Percentiles rank a stretch among this genome's conserved stretches.
phyloP scores from a whole-genome alignment of 345 rosid genomes.

The Syzygium jambos region DNA sequence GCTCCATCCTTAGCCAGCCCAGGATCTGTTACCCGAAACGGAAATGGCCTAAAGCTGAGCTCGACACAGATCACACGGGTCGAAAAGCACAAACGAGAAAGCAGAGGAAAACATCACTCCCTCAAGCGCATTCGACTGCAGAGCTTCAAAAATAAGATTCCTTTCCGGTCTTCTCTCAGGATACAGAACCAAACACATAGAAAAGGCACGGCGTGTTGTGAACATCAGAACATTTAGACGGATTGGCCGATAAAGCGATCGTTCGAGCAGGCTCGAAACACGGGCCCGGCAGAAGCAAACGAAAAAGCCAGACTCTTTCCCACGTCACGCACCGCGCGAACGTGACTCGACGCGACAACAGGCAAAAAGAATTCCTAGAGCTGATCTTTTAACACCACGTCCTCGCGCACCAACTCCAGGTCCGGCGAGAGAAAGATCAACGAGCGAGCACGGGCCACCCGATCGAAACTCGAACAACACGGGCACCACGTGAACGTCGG shows the following conservation, averaged over 20 bases:
- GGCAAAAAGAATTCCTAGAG: not conserved
- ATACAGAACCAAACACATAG: not conserved
- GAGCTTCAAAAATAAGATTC: not conserved
- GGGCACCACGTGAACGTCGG: not conserved
- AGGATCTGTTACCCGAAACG: not conserved
- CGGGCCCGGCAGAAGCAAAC: not conserved
- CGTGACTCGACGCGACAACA: not conserved
- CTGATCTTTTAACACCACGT: not conserved
- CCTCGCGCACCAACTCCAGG: not conserved
- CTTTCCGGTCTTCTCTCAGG: not conserved
- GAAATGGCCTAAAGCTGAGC: not conserved
- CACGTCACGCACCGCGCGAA: not conserved
- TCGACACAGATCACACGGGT: not conserved
- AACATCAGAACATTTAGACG: not conserved
- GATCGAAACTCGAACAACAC: not conserved
- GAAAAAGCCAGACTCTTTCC: not conserved
- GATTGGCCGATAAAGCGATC: not conserved
- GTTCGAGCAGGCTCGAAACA: not conserved
- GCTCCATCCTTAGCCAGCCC: not conserved
- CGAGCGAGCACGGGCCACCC: not conserved
- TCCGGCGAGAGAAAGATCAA: not conserved
- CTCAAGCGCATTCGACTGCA: not conserved
- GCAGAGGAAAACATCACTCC: not conserved
- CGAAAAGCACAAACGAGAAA: not conserved
- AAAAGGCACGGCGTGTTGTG: not conserved